Base-by-base conservation (phyloP, 495 filamentous ascomycete genomes). In the Sordaria brevicollis region DNA sequence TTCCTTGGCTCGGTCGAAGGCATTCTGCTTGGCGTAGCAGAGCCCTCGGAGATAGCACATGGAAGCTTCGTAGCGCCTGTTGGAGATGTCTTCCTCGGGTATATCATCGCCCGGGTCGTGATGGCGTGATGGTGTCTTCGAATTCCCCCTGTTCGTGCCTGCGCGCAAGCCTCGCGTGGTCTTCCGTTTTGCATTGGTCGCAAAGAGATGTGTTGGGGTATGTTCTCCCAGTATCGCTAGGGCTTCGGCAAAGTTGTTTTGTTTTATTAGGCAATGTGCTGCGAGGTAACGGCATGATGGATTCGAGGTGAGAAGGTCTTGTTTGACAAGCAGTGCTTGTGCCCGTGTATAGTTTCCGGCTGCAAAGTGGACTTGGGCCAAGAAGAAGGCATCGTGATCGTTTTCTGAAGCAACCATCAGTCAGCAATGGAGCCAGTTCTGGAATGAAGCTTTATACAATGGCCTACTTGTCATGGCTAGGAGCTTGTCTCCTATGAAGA, bases 31-130 rank as follows among this genome's bases (percentile, higher is more conserved):
- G 19, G 95, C 94, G 76, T 92, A 97, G 81, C 96, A 97, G 31
- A 96, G 85, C 4, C 95, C 95, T 29, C 95, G 86, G 38, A 99
- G 83, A 80, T 93, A 97, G 82, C 96, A 98, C 94, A 99, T 99
- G 74, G 90, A 91, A 2, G 96, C 96, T 80, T 98, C 95, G 72
- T 92, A 96, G 35, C 90, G 88, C 65, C 96, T 83, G 76, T 90
- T 90, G n/a, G 82, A 86, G 2, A 84, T 82, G 72, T 94, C 91
- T 39, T 94, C 92, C 66, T 91, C 89, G n/a, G 82, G 80, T 11
- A 86, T 75, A 35, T 86, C 87, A 21, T 80, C 74, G 57, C 83
- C 84, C 34, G 87, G 84, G 69, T 92, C 90, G 49, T 76, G 73
- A 19, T 77, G 77, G 67, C 49, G 49, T 25, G 49, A 62, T 33